These are phyloP conservation scores for Lipomyces sp. DNA, from an alignment of 805 yeast genomes.

Conservation along the genomic window DNA sequence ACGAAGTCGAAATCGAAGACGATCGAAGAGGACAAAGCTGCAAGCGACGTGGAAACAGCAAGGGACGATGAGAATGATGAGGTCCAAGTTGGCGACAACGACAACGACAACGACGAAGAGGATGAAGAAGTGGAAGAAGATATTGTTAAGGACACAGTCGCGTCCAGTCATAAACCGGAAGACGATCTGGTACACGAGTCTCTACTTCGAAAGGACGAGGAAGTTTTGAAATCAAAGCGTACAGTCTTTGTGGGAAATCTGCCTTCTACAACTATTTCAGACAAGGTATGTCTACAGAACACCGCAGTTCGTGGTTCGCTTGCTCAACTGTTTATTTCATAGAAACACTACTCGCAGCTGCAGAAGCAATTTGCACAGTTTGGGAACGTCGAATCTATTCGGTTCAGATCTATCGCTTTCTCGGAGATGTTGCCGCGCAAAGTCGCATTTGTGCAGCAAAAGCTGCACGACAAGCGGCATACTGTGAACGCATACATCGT, in stretches of 20 bases:
- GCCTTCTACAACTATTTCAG: conserved; percentile 52
- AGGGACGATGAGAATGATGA: conserved; percentile 3
- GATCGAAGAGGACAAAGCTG: too few species aligned
- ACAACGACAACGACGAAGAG: conserved; percentile 17
- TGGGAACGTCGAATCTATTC: conserved; percentile 65
- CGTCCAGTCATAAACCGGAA: too few species aligned
- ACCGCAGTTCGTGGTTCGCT: conserved; percentile 19
- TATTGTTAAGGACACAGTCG: too few species aligned
- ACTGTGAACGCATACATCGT: conserved; percentile 88
- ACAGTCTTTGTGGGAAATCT: conserved; percentile 78
- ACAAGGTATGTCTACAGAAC: conserved; percentile 51
- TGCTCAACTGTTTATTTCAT: conserved; percentile 6
- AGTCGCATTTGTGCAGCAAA: conserved; percentile 80
- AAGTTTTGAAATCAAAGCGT: conserved; percentile 39
- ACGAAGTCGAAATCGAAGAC: too few species aligned
- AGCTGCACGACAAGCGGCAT: conserved; percentile 71
- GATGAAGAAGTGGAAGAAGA: conserved; percentile 9
- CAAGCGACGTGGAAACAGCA: too few species aligned
- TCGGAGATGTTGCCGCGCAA: conserved; percentile 86
- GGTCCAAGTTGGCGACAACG: conserved; percentile 10
- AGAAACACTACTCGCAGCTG: conserved; percentile 9
- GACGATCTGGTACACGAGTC: too few species aligned
- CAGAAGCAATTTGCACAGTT: conserved; percentile 24
- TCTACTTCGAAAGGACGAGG: too few species aligned
- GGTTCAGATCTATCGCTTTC: conserved; percentile 91